phyloP scores from a whole-genome alignment of 352 stramenopile species.

The Phytopythium kandeliae region DNA sequence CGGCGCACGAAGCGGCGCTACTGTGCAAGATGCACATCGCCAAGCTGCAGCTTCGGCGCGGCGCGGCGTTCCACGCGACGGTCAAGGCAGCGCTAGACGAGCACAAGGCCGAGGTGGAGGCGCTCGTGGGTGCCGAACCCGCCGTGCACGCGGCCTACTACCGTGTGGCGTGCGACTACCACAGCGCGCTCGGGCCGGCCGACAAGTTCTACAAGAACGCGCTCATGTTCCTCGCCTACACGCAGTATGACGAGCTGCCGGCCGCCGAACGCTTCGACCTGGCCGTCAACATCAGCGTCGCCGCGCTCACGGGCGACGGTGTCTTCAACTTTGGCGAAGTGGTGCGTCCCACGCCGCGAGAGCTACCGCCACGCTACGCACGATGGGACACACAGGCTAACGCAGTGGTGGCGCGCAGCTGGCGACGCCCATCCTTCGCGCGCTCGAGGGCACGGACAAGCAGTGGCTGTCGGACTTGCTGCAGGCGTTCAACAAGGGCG shows the following conservation, averaged over 20 bases:
- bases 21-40: conserved; percentile 78
- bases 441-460: conserved; percentile 88
- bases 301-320: conserved; percentile 94
- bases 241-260: conserved; percentile 87
- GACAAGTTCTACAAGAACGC: conserved; percentile 96
- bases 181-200: conserved; percentile 84
- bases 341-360: too few species aligned
- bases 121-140: conserved; percentile 80
- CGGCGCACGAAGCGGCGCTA: conserved; percentile 55
- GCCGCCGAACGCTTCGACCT: conserved; percentile 78
- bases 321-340: conserved; percentile 99
- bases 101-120: conserved; percentile 70
- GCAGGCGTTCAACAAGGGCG: conserved; percentile 91
- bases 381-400: too few species aligned
- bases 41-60: conserved; percentile 63
- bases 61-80: conserved; percentile 41
- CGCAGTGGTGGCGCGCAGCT: conserved; percentile 30
- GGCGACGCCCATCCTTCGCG: conserved; percentile 90
- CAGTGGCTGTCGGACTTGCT: conserved; percentile 94
- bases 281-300: conserved; percentile 93
- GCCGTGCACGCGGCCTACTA: conserved; percentile 94
- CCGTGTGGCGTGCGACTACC: conserved; percentile 91
- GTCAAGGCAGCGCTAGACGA: conserved; percentile 70
- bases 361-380: too few species aligned
- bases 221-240: conserved; percentile 96